These are phyloP conservation scores for Panaeolus cyanescens DNA, from an alignment of 768 basidiomycete species.

Conservation along the genomic window DNA sequence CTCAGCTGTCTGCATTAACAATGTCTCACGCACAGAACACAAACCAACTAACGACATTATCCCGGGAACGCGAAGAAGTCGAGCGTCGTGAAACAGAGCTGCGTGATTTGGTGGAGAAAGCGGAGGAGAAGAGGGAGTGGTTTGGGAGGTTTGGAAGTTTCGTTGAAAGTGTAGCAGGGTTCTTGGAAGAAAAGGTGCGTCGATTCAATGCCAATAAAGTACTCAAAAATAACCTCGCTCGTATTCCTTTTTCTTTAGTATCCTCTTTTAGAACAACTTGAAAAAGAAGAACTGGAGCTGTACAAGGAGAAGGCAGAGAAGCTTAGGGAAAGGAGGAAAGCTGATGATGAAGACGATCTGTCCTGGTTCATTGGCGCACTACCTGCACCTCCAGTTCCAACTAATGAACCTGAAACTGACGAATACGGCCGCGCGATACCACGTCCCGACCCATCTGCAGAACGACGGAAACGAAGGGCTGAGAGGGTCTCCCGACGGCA, in stretches of 20 bases:
- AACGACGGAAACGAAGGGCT: conserved; percentile 55
- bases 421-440: conserved; percentile 60
- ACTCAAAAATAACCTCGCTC: conserved; percentile 5
- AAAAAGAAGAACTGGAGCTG: conserved; percentile 72
- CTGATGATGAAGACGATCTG: conserved; percentile 83
- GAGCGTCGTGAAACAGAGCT: conserved; percentile 72
- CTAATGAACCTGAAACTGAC: conserved; percentile 41
- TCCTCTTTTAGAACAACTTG: conserved; percentile 75
- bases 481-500: conserved; percentile 61
- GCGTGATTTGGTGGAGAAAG: conserved; percentile 69
- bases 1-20: conserved; percentile 59
- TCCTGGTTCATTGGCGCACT: conserved; percentile 64
- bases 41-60: conserved; percentile 53
- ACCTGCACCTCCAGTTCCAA: conserved; percentile 25
- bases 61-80: conserved; percentile 63
- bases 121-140: conserved; percentile 83
- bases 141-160: conserved; percentile 77
- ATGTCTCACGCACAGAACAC: conserved; percentile 70
- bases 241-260: conserved; percentile 47
- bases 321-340: conserved; percentile 62
- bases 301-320: conserved; percentile 75
- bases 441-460: conserved; percentile 43
- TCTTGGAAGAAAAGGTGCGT: conserved; percentile 84
- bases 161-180: conserved; percentile 81
- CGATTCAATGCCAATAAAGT: not conserved